Base-by-base conservation (phyloP, 345 rosid species). In the Noccaea caerulescens region DNA sequence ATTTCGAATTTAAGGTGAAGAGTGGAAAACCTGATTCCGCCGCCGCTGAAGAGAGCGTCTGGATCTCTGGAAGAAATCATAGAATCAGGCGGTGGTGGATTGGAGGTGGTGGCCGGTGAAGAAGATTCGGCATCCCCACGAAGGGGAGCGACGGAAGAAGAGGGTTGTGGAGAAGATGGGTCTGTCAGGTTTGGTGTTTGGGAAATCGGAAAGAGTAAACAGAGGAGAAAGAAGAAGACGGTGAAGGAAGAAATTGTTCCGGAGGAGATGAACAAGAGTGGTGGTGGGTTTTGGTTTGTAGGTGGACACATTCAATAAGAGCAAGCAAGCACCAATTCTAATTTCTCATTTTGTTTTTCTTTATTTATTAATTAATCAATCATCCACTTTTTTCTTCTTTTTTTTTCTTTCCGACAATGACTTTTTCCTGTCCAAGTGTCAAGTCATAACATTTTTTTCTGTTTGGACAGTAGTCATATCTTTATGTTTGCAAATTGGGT, bases 21-120 rank as follows among this genome's bases (percentile, higher is more conserved):
- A 16, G 32, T 5, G 38, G 1, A 7, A 12, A 58, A 93, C 98
- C 98, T 93, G 72, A 86, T 88, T 49, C 98, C 97, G 1, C 98
- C 96, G 39, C 98, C 98, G 71, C 89, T 86, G 3, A 84, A 92
- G 9, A 89, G 97, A 32, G 83, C 83, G 44, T 89, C 85, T 42
- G 85, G 91, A 57, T 85, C 78, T 60, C 78, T 51, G 23, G 72
- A 59, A 20, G 78, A 67, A 54, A 68, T 62, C 79, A 75, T 75
- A 32, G 62, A 16, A 27, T 41, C 8, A 20, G 71, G 38, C 42
- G 39, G 39, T 44, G 60, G 43, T 44, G 60, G 43, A 63, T 9
- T 8, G 56, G 63, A 16, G 65, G 74, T 66, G 41, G 61, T 11
- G 56, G 69, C 62, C 61, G 60, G 58, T 49, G 70, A 33, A 36